Base-by-base conservation (phyloP, 495 filamentous ascomycete genomes). In the Cudoniella acicularis region DNA sequence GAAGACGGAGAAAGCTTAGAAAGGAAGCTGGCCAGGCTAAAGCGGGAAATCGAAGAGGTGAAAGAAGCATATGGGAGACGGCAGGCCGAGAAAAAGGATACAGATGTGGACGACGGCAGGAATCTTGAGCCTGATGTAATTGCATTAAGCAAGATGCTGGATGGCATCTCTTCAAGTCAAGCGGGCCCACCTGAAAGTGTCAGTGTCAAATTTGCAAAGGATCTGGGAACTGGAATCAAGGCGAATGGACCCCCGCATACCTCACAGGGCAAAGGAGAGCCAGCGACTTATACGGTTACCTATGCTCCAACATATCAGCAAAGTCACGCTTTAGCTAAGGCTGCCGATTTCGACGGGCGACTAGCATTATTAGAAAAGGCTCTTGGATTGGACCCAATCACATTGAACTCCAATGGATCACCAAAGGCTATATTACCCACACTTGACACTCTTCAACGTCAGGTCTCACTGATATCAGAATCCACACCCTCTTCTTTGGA, bases 301-400 rank as follows among this genome's bases (percentile, higher is more conserved):
- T 77, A 83, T 64, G 73, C 77, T 60, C 73, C 88, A 49, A 67
- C 73, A 25, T 84, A 84, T 58, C 76, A 85, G 48, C 76, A 84
- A 63, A 82, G 76, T 10, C 83, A 86, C 66, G 77, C 87, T 18
- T 79, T 97, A 11, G 83, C 87, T 18, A 88, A 90, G 66, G 90
- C 90, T 4, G 90, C 92, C 22, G 89, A 93, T 56, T 96, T 98
- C 60, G 94, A 97, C 68, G 76, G 80, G 27, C 86, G 94, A 3
- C 79, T 99, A 2, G 75, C 87, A 0, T 66, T 86, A 8, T 76
- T 99, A 27, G 94, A 99, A 73, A 85, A 84, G 50, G 81, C 86
- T 1, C 82, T 98, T 48, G 95, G 95, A 16, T 79, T 96, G 42
- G 85, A 82, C 11, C 85, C 83, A 11, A 79, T 85, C 4, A 78